Evolutionary conservation across 108 stramenopile species (phyloP), one percentile per base, ranked within the genome.

Genomic region (Skeletonema marinoi): DNA sequence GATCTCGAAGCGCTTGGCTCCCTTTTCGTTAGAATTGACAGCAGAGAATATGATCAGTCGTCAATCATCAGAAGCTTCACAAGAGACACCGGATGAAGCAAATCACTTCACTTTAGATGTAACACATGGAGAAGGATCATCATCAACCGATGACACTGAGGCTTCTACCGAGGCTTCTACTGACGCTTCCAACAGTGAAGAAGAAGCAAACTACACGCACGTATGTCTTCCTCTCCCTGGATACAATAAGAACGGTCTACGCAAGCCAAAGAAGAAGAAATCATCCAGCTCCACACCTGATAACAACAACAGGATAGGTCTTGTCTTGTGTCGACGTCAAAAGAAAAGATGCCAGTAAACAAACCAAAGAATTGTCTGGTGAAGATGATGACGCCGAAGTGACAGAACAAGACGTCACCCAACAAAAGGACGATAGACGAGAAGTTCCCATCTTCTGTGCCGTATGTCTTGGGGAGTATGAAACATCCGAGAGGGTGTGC

Each of bases 401-500:
- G 2, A 3, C 14, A 3, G 11, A 13, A 13, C 9, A 19, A 54
- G 64, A 50, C 48, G 6, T 4, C 44, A 72, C 62, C 0, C 65
- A 65, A n/a, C 31, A 6, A 0, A 46, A 42, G 25, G 9, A 66
- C 8, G 66, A 60, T 13, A 66, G 44, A 42, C 25, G 77, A 42
- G 64, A 30, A 8, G 77, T 63, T 39, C 38, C 77, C 12, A 71
- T 71, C 29, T 73, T 66, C 9, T 84, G 83, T 56, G 74, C 83
- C 21, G 63, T 84, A n/a, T 84, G 83, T 29, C 63, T 84, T 4
- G 74, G 63, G 9, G 35, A 58, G 14, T 84, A 84, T 41, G 66
- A 67, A 32, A 44, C 50, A 32, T 25, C 62, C 8, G 83, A 80
- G 1, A 61, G 39, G 17, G 66, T 84, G 17, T 60, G 66, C 11